Evolutionary conservation across 768 basidiomycete species (phyloP), one percentile per base, ranked within the genome.

Genomic region (Lactarius deliciosus): DNA sequence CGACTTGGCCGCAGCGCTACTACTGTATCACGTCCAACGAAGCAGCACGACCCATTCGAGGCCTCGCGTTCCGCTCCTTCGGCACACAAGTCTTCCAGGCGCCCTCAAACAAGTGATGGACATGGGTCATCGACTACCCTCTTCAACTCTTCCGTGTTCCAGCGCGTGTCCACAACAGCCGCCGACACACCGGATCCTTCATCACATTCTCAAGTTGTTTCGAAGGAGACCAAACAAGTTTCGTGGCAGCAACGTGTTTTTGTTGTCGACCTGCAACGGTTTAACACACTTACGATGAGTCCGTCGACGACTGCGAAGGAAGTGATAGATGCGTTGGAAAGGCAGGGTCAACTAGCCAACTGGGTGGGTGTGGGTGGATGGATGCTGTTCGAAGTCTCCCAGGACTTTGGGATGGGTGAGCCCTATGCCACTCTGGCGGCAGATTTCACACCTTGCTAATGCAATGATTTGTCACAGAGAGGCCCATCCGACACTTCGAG

Each of bases 381-480:
- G 92, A 94, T 95, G 83, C 75, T 98, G 34, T 96, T 85, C 75
- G 96, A 98, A 77, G 76, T 96, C 34, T 91, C 91, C 40, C 90
- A 92, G 69, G 92, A 95, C 73, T 90, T 95, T 73, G 95, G 94
- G 65, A 90, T 96, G 87, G 95, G 95, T 96, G 74, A 64, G 85
- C 76, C 18, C 10, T n/a, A 16, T 28, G 57, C n/a, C 22, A n/a
- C 7, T 71, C 56, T 38, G 30, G 18, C 38, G 36, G 53, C 13
- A 18, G 11, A 53, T 8, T 15, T 11, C 28, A 5, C 28, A 40
- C 25, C 40, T 55, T 57, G 41, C 32, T 64, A 20, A 57, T 18
- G 38, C 11, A 22, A 22, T 47, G 47, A 22, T 9, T 5, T 10
- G 65, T 60, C 71, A 16, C 73, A 95, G 96, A 99, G 76, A 89